Evolutionary conservation across 2,329 filamentous ascomycete genomes (phyloP).

Genomic region (Neofusicoccum ribis): DNA sequence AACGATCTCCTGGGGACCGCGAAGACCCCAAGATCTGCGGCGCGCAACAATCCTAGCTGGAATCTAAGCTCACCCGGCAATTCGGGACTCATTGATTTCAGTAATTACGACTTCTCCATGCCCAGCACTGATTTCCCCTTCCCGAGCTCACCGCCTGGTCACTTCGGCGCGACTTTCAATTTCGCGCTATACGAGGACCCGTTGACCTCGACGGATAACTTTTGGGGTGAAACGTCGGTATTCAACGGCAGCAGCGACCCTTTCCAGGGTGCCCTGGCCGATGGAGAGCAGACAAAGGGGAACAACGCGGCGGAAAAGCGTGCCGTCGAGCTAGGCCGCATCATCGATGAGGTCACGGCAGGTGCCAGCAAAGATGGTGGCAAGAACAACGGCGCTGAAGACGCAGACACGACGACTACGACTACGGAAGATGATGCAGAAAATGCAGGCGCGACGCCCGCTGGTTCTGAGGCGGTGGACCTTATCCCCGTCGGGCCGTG

Average conservation of each 20-base stretch:
- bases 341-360: slow-evolving; percentile 36
- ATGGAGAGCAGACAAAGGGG: slow-evolving; percentile 16
- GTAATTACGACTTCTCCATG: slow-evolving; percentile 30
- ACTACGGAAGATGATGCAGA: not conserved
- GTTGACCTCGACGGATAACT: slow-evolving; percentile 28
- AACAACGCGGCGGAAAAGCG: slow-evolving; percentile 29
- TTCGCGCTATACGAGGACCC: slow-evolving; percentile 42
- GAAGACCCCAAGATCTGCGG: slow-evolving; percentile 3
- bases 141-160: slow-evolving; percentile 33
- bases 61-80: slow-evolving; percentile 3
- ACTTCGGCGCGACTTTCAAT: slow-evolving; percentile 19
- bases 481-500: slow-evolving; percentile 3
- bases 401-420: slow-evolving; percentile 5
- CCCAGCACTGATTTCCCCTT: slow-evolving; percentile 39
- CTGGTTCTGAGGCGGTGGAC: slow-evolving; percentile 6
- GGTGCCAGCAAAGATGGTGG: not conserved
- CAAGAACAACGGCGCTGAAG: not conserved
- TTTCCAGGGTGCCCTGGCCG: slow-evolving; percentile 21
- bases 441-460: not conserved
- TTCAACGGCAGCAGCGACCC: slow-evolving; percentile 33
- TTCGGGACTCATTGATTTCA: slow-evolving; percentile 24
- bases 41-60: not conserved
- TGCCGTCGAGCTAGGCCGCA: slow-evolving; percentile 36
- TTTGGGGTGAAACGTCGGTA: slow-evolving; percentile 29
- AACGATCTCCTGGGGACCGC: slow-evolving; percentile 59